Evolutionary conservation across 208 protist genomes (phyloP), one percentile per base, ranked within the genome.

Genomic region (Wallacemonas sp.): DNA sequence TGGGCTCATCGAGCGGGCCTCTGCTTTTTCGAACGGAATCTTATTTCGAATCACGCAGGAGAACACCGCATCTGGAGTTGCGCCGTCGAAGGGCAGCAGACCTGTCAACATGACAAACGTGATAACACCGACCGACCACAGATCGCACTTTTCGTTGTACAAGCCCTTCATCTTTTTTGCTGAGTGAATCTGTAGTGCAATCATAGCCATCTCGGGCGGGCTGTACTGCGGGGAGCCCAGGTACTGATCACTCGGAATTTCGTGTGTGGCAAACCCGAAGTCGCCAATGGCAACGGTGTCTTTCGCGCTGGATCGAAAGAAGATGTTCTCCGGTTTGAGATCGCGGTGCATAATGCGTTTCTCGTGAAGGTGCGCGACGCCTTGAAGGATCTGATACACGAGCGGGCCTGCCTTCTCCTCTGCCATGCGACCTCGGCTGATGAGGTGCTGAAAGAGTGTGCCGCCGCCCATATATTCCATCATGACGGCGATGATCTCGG

Each of bases 281-380:
- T 99, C 97, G 30, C 99, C 99, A 12, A 99, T 86, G 27, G 96
- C 70, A n/a, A 99, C 62, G 56, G 69, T 21, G 46, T 63, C 61
- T 5, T 66, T 28, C n/a, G 58, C 42, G 12, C 80, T 59, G 27
- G 95, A 90, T 61, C 99, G 96, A 55, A 99, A 98, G 80, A 99
- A 98, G 14, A 99, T 68, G 69, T 99, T 99, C 59, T 99, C 97
- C 26, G 98, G 97, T 72, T 99, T 99, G 30, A 99, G 94, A 73
- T 99, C 98, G 56, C 99, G 88, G 75, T 99, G 99, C 97, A 99
- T 99, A 34, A 99, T 96, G 28, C 98, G 97, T 53, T 79, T 85
- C 26, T 80, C 86, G 83, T 99, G 98, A 63, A 96, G 90, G 63
- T 96, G 96, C 38, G 95, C 65, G 19, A 99, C 72, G 22, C 94